These are phyloP conservation scores for Syzygium oleosum DNA, from an alignment of 345 rosid genomes.

Conservation along the genomic window DNA sequence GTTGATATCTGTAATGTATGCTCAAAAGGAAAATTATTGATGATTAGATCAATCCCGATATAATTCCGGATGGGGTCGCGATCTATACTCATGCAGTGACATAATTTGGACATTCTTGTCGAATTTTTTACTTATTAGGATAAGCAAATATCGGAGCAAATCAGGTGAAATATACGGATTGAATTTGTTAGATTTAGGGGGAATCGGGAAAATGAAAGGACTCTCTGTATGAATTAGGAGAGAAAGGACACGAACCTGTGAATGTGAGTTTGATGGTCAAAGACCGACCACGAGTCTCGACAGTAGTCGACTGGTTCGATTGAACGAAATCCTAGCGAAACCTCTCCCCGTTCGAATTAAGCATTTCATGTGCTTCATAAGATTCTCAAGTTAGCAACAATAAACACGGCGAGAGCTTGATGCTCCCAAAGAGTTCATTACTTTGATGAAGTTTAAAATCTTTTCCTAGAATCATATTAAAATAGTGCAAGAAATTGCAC, in stretches of 20 bases:
- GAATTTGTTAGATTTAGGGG: background rate
- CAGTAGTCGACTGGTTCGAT: background rate
- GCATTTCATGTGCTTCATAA: no score
- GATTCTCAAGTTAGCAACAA: background rate
- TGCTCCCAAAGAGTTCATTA: background rate
- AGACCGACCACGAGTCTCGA: no score
- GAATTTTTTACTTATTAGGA: background rate
- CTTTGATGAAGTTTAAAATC: background rate
- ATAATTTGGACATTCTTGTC: background rate
- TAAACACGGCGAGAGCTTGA: background rate
- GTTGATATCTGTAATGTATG: background rate
- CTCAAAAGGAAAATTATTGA: background rate
- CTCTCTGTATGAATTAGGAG: background rate
- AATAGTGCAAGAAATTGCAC: background rate
- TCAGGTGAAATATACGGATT: background rate
- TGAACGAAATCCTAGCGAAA: background rate
- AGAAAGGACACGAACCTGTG: background rate
- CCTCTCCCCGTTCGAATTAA: background rate
- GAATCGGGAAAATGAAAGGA: background rate
- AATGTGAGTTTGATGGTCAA: background rate
- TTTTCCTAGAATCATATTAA: background rate
- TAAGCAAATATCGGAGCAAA: background rate
- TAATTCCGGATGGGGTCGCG: background rate
- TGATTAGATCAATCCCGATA: background rate
- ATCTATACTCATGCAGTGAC: background rate